Base-by-base conservation (phyloP, 2,329 filamentous ascomycete species). In the Neopestalotiopsis rosae region DNA sequence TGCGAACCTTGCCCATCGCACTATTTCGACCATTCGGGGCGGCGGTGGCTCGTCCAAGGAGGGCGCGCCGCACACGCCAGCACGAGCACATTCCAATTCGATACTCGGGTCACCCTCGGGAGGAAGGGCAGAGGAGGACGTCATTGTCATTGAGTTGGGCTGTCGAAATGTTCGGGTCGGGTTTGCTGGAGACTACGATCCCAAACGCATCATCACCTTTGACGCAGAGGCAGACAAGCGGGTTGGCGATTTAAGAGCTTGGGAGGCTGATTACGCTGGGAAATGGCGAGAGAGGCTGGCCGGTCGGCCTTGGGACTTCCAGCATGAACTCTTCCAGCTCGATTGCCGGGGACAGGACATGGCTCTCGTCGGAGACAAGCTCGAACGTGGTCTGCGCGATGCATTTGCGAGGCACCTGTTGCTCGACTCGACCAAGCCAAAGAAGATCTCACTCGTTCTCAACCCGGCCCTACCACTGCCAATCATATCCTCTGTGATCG, bases 91-190 rank as follows among this genome's bases (percentile, higher is more conserved):
- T 72, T 83, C 88, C 71, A 78, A 83, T 75, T 80, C 89, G 63
- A 79, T 84, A 40, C 88, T 90, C 76, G 85, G 89, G 72, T 88
- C 88, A 61, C 84, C 89, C 72, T 87, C 89, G 69, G 81, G 89
- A 75, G 79, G 92, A 73, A 85, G 90, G 75, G 83, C 91, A 75
- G 94, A 97, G 75, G 96, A 99, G 76, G 96, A 98, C 73, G 85
- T 91, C 6, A 81, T 97, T 5, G 87, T 99, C 57, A 85, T 98
- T 65, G 94, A 98, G 78, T 79, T 98, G 45, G 95, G 94, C 1
- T 88, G 93, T 10, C 89, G 95, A 28, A 92, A 90, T 79, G 80
- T 98, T 32, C 90, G 92, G 59, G 91, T 92, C 10, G 96, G 96
- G 0, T 96, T 98, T 77, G 93, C 95, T 5, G 95, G 95, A 65